phyloP scores from a whole-genome alignment of 805 yeast species.

The Wickerhamomyces bisporus region DNA sequence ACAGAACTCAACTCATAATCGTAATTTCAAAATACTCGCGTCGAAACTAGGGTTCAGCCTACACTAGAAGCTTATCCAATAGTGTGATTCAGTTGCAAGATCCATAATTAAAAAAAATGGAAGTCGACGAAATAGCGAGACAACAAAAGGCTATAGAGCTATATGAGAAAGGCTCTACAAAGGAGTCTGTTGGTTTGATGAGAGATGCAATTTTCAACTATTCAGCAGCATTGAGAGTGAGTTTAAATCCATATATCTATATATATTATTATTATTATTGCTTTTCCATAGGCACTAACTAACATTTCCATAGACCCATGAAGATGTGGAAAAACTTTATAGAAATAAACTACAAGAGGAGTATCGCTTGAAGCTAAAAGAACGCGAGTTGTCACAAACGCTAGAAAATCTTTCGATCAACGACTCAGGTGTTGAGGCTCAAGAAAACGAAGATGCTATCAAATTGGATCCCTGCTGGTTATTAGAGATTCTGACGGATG shows the following conservation, averaged over 20 bases:
- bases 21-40: too few relatives aligned
- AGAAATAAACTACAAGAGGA: conserved; percentile 49
- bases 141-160: conserved; percentile 47
- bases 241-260: conserved; percentile 12
- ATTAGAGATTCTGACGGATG: conserved; percentile 47
- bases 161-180: conserved; percentile 66
- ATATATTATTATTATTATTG: too few relatives aligned
- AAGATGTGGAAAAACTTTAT: conserved; percentile 62
- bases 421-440: conserved; percentile 18
- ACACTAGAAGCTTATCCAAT: too few relatives aligned
- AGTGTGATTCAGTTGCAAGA: too few relatives aligned
- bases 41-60: too few relatives aligned
- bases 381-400: conserved; percentile 4
- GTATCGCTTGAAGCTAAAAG: conserved; percentile 26
- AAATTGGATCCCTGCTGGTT: conserved; percentile 34
- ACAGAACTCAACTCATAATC: too few relatives aligned
- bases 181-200: conserved; percentile 70
- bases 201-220: conserved; percentile 77
- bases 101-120: neutral
- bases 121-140: conserved; percentile 8
- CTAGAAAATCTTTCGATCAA: neutral
- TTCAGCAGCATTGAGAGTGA: conserved; percentile 61
- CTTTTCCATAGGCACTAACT: too few relatives aligned
- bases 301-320: conserved; percentile 25
- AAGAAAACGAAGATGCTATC: conserved; percentile 8